phyloP scores from a whole-genome alignment of 192 early-diverging fungal genomes.

The Funneliformis mosseae region DNA sequence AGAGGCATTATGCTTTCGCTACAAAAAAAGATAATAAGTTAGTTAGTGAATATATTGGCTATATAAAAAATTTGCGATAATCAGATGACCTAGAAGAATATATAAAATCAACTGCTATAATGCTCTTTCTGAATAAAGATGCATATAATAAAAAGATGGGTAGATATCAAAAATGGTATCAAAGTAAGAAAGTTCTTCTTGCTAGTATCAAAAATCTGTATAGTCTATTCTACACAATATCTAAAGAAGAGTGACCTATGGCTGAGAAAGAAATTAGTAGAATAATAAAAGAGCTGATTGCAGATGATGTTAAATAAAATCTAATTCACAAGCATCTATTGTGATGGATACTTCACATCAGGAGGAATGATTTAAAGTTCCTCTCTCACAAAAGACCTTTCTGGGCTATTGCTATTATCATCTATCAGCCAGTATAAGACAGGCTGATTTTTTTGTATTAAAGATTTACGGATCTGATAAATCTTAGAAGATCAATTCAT shows the following conservation, averaged over 20 bases:
- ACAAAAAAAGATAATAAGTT: conserved; percentile 8
- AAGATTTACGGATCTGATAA: no score
- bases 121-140: not conserved
- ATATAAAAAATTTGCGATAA: conserved; percentile 12
- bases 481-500: no score
- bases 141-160: not conserved
- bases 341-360: no score
- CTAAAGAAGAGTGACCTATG: not conserved
- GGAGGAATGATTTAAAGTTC: no score
- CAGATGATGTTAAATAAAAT: no score
- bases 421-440: no score
- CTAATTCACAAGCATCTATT: no score
- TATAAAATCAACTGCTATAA: conserved; percentile 13
- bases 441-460: no score
- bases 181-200: conserved; percentile 6
- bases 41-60: no score
- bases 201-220: not conserved
- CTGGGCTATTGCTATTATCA: no score
- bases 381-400: no score
- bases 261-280: not conserved
- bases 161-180: conserved; percentile 18
- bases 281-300: not conserved
- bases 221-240: no score
- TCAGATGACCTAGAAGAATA: not conserved
- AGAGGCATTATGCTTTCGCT: not conserved